phyloP scores from a whole-genome alignment of 805 yeast genomes.

The Danielozyma ontarioensis region DNA sequence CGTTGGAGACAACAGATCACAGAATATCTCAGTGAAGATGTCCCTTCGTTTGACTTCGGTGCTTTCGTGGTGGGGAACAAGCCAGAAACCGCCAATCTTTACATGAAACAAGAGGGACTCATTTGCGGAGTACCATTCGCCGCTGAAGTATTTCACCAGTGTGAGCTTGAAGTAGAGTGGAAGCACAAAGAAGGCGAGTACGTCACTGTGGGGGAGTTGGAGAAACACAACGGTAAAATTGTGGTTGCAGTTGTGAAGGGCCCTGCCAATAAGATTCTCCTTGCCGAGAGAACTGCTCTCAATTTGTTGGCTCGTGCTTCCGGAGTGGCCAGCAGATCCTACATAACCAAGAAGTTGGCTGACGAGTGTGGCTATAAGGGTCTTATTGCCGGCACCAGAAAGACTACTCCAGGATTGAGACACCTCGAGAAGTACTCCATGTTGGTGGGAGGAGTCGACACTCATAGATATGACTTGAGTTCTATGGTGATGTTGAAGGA shows the following conservation, averaged over 20 bases:
- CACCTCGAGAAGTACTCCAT: conserved; percentile 86
- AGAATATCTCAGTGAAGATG: conserved; percentile 77
- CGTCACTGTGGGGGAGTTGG: conserved; percentile 37
- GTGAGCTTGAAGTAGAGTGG: conserved; percentile 73
- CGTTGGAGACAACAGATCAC: conserved; percentile 78
- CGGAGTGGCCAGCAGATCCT: conserved; percentile 80
- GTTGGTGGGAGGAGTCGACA: conserved; percentile 92
- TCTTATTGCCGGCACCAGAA: conserved; percentile 90
- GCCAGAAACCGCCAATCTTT: conserved; percentile 65
- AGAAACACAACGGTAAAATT: conserved; percentile 47
- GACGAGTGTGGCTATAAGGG: conserved; percentile 69
- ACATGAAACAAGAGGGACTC: conserved; percentile 76
- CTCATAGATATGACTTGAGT: conserved; percentile 86
- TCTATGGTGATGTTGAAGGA: conserved; percentile 96
- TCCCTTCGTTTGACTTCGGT: conserved; percentile 91
- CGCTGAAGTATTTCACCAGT: conserved; percentile 73
- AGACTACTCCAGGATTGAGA: conserved; percentile 95
- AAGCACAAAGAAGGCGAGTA: conserved; percentile 60
- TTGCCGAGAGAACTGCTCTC: conserved; percentile 83
- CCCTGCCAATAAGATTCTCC: conserved; percentile 69
- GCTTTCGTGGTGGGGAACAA: conserved; percentile 90
- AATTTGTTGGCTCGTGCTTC: conserved; percentile 78
- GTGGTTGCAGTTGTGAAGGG: conserved; percentile 78
- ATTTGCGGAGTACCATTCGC: conserved; percentile 89
- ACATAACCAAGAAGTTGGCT: conserved; percentile 54